Conservation (phyloP, 805 yeast genomes). For the Zygosaccharomyces bisporus region DNA sequence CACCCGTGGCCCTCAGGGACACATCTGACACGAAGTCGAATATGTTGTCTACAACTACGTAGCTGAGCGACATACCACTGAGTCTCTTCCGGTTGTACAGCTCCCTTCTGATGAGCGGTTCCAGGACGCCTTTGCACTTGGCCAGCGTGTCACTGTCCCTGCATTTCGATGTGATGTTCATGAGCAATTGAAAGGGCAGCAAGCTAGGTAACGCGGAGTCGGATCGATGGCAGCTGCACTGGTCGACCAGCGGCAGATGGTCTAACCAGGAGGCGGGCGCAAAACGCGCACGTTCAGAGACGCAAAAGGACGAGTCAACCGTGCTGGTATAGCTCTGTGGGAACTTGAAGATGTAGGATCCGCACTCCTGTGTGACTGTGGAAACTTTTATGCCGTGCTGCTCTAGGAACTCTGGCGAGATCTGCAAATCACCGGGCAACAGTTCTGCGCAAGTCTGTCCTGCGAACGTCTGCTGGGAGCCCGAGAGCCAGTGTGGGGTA, state of each 20-base stretch:
- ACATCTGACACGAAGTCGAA: constrained; percentile 52
- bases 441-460: neutral
- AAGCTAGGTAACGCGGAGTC: constrained; percentile 51
- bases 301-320: constrained; percentile 52
- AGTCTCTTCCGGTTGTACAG: constrained; percentile 40
- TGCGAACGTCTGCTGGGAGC: too few relatives aligned
- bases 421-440: constrained; percentile 8
- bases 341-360: constrained; percentile 55
- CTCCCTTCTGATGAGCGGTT: constrained; percentile 41
- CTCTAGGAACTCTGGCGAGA: constrained; percentile 49
- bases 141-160: constrained; percentile 40
- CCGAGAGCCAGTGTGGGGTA: too few relatives aligned
- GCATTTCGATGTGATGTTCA: constrained; percentile 42
- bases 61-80: constrained; percentile 30
- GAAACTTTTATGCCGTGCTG: constrained; percentile 46
- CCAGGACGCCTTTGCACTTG: constrained; percentile 36
- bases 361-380: constrained; percentile 54
- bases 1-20: constrained; percentile 47
- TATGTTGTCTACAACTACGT: constrained; percentile 37
- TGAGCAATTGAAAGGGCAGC: constrained; percentile 46
- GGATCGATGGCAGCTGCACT: constrained; percentile 48
- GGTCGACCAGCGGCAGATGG: constrained; percentile 45
- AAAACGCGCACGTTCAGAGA: constrained; percentile 55
- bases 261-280: constrained; percentile 57
- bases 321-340: constrained; percentile 52